Evolutionary conservation across 176 grass and related monocot species (phyloP).

Genomic region (Eremochloa ophiuroides): DNA sequence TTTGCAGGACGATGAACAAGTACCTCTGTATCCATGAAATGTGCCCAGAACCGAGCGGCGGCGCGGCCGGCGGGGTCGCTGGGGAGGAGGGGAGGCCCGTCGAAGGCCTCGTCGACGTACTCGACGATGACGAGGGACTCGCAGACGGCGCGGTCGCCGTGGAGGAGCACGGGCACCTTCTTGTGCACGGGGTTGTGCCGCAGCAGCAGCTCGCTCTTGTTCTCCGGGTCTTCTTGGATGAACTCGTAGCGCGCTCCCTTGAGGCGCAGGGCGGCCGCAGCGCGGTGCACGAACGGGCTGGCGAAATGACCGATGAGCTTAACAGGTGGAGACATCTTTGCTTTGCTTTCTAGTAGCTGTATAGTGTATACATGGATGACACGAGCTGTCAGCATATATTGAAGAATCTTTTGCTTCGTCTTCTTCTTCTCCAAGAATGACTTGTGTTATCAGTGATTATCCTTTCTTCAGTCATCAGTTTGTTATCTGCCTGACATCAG

Average conservation of each 20-base stretch:
- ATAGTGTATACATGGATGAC: too few species aligned
- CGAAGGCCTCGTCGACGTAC: slow-evolving; percentile 51
- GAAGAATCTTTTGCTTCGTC: neutral
- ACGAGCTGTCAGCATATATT: neutral
- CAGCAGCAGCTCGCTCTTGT: slow-evolving; percentile 49
- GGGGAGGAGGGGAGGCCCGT: neutral
- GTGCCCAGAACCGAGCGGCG: slow-evolving; percentile 32
- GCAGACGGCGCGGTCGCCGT: slow-evolving; percentile 6
- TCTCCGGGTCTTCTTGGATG: slow-evolving; percentile 24
- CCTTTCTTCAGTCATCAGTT: neutral
- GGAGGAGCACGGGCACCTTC: slow-evolving; percentile 49
- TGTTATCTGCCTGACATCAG: too few species aligned
- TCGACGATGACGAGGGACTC: slow-evolving; percentile 51
- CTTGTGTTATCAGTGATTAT: neutral
- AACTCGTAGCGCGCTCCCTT: slow-evolving; percentile 44
- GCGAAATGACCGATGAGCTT: slow-evolving; percentile 27
- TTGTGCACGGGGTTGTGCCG: slow-evolving; percentile 37
- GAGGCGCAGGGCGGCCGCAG: slow-evolving; percentile 21
- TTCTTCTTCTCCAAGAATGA: neutral
- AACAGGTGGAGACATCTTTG: neutral
- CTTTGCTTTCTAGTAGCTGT: neutral
- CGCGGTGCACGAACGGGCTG: slow-evolving; percentile 38
- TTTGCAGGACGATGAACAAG: too few species aligned
- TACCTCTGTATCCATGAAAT: slow-evolving; percentile 41
- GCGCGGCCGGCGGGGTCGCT: slow-evolving; percentile 20